phyloP scores from a whole-genome alignment of 176 grass and related monocot species.

The Aegilops sharonensis region DNA sequence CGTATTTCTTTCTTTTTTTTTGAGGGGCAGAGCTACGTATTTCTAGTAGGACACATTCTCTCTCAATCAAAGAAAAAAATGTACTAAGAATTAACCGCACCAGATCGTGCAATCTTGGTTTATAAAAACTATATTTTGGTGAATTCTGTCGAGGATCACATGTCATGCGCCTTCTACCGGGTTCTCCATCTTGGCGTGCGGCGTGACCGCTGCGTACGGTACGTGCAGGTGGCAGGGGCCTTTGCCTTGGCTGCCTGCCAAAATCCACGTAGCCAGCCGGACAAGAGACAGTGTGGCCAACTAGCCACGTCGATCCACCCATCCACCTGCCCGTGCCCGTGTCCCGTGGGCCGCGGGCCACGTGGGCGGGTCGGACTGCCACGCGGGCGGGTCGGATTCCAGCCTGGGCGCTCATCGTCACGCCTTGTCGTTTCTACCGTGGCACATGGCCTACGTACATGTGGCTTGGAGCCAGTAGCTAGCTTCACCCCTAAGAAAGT shows the following conservation, averaged over 20 bases:
- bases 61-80: no score
- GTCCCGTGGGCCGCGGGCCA: not conserved
- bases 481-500: constrained; percentile 25
- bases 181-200: not conserved
- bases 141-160: not conserved
- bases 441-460: constrained; percentile 21
- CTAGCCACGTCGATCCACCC: constrained; percentile 12
- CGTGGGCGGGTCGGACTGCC: constrained; percentile 3
- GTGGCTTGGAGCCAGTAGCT: not conserved
- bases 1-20: no score
- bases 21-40: no score
- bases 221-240: not conserved
- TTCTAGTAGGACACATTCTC: no score
- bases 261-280: constrained; percentile 1
- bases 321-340: not conserved
- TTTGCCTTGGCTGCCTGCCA: not conserved
- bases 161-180: not conserved
- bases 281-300: not conserved
- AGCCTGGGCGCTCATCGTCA: not conserved
- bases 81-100: not conserved
- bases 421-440: constrained; percentile 1
- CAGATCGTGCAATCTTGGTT: not conserved
- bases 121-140: no score
- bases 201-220: not conserved
- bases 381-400: not conserved